Conservation (phyloP, 108 stramenopile species). For the Mayamaea pseudoterrestris region DNA sequence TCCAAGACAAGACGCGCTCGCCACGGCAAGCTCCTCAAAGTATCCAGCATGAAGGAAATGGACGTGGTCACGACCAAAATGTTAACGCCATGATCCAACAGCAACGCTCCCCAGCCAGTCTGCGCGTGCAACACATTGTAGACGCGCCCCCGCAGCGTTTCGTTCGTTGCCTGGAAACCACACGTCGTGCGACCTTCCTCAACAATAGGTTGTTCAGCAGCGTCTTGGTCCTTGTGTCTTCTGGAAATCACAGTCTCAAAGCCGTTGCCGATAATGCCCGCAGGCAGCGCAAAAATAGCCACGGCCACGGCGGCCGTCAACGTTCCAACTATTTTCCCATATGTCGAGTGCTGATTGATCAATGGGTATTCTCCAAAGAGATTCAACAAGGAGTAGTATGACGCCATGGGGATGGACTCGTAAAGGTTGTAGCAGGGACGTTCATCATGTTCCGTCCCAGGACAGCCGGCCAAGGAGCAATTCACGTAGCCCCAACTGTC, state of each 20-base stretch:
- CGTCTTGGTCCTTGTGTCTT: conserved; percentile 12
- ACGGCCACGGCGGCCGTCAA: conserved; percentile 84
- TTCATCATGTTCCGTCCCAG: conserved; percentile 14
- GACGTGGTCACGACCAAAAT: conserved; percentile 45
- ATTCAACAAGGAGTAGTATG: conserved; percentile 77
- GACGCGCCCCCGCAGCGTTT: conserved; percentile 20
- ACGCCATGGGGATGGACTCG: conserved; percentile 46
- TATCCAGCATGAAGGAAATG: conserved; percentile 61
- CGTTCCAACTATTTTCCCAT: conserved; percentile 68
- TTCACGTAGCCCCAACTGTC: conserved; percentile 61
- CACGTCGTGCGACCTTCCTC: conserved; percentile 14
- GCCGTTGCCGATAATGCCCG: conserved; percentile 79
- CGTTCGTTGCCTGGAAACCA: conserved; percentile 15
- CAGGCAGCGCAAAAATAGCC: conserved; percentile 82
- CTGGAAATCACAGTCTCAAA: conserved; percentile 70
- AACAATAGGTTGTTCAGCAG: conserved; percentile 7
- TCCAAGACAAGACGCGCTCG: conserved; percentile 22
- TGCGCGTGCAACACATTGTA: conserved; percentile 63
- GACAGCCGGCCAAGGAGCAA: conserved; percentile 57
- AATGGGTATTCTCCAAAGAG: conserved; percentile 88
- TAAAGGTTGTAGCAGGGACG: conserved; percentile 72
- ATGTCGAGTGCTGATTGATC: conserved; percentile 56
- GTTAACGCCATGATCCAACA: conserved; percentile 41
- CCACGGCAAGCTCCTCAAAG: conserved; percentile 11
- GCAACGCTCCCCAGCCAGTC: conserved; percentile 10